Evolutionary conservation across 345 rosid genomes (phyloP), one percentile per base, ranked within the genome.

Genomic region (Salix viminalis): DNA sequence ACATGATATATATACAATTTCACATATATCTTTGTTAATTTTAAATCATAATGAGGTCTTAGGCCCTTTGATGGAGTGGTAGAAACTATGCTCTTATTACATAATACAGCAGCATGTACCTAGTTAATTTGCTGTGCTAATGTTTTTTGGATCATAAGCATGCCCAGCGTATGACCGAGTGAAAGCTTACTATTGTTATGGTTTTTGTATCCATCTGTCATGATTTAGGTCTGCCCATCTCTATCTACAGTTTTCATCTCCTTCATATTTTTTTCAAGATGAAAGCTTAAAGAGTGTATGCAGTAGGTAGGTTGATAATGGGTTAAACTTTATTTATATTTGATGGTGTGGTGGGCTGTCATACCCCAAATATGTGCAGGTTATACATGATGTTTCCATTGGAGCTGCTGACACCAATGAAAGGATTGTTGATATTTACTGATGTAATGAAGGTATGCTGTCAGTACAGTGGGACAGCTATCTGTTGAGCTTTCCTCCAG

Each of bases 331-430:
- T 74, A 73, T 73, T 75, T 80, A 75, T 54, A 72, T 80, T 79
- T 79, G 61, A 71, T 82, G 76, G 83, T 82, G 84, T 84, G 76
- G 84, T 74, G 76, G 85, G 74, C 82, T 80, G 85, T 81, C 81
- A 77, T 77, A 81, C 85, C 75, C 88, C 81, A 79, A 81, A 79
- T 86, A 76, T 83, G 75, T 87, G 88, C 88, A 87, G 89, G 87
- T 82, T 79, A 36, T 76, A 65, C 72, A 30, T 75, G 88, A 82
- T 85, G 76, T 76, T 80, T 75, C 76, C 74, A 56, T 70, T 83
- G 88, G 82, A 85, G 88, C 86, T 70, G 71, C 77, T 54, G 80
- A 81, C 79, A 82, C 80, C 85, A 65, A 76, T 77, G 41, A 87
- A 82, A 70, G 79, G 81, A 78, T 84, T 86, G 80, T 85, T 86